A percentile compares a stretch with the other conserved stretches of the same genome.
Evolutionary conservation across 169 alveolate species (phyloP).

Genomic region (Plasmodium knowlesi): DNA sequence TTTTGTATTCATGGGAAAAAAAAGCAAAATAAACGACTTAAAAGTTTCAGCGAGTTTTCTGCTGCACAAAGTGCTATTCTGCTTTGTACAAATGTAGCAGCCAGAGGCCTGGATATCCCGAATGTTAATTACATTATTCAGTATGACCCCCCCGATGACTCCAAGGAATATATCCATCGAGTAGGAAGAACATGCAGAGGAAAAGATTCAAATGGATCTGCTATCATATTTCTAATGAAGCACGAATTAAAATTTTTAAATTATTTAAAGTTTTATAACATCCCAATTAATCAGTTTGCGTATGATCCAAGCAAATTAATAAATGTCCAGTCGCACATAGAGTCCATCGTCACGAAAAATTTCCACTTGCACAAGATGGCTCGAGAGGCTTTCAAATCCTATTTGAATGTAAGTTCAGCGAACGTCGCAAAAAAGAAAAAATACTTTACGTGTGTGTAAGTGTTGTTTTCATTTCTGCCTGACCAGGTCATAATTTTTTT

Average conservation of each 20-base stretch:
- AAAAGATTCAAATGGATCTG: slow-evolving; percentile 96
- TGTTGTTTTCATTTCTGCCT: neutral
- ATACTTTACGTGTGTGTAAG: neutral
- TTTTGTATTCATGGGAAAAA: slow-evolving; percentile 97
- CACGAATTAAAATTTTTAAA: slow-evolving; percentile 96
- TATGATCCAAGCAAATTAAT: slow-evolving; percentile 97
- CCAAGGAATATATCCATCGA: slow-evolving; percentile 99
- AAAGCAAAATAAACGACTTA: slow-evolving; percentile 95
- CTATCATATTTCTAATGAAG: slow-evolving; percentile 97
- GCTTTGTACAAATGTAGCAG: slow-evolving; percentile 99
- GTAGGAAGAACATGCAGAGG: slow-evolving; percentile 99
- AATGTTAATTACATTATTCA: slow-evolving; percentile 98
- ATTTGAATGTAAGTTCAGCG: slow-evolving; percentile 86
- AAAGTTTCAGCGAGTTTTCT: slow-evolving; percentile 96
- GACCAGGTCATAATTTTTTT: neutral
- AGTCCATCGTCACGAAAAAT: slow-evolving; percentile 97
- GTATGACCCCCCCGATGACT: slow-evolving; percentile 99
- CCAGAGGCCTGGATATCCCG: slow-evolving; percentile 99
- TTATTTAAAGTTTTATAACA: slow-evolving; percentile 92
- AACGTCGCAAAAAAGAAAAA: slow-evolving; percentile 3
- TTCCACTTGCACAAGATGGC: slow-evolving; percentile 96
- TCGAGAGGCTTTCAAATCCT: slow-evolving; percentile 97
- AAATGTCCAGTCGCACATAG: slow-evolving; percentile 96
- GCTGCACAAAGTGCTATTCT: slow-evolving; percentile 94
- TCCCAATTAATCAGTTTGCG: slow-evolving; percentile 96